Evolutionary conservation across 768 basidiomycete genomes (phyloP), one percentile per base, ranked within the genome.

Genomic region (Ramaria sp.): DNA sequence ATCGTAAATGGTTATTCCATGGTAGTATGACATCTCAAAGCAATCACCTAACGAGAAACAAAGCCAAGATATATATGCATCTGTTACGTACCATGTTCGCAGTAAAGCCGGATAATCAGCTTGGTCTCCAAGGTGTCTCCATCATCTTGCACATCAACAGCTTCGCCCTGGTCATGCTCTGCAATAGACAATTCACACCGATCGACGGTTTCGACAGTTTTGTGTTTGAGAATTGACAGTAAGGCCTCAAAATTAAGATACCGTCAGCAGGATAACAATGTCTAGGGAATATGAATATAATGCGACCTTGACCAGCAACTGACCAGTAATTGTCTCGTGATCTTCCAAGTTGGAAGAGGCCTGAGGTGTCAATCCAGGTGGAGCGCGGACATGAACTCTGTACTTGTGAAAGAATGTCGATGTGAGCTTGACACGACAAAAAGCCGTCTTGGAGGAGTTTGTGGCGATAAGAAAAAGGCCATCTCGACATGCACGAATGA

Each of bases 401-500:
- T 85, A 91, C 56, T 74, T 79, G 24, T 78, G 78, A 64, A 92
- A 92, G 69, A 87, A 89, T 36, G 73, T 68, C 38, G 71, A 76
- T 8, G 72, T 71, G 59, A 83, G 88, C 64, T 78, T 81, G 70
- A 91, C 84, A 13, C 85, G 78, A 66, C 82, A 85, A 62, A 86
- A 91, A 10, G 89, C 88, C 37, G 89, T 85, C 62, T 83, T 78
- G 4, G 88, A 82, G 3, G 83, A 81, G 67, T 91, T 92, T 22
- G 85, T 88, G 1, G 82, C 71, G 50, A 85, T 87, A 25, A 92
- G 65, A 5, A 81, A 73, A 30, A 92, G 64, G 32, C 70, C 67
- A 34, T 83, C 81, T 0, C 73, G 63, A 8, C 78, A 77, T 7
- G 84, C 87, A 56, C 81, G 75, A 39, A 92, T 74, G 36, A 77